phyloP scores from a whole-genome alignment of 768 basidiomycete species.

The Pleurotus pulmonarius region DNA sequence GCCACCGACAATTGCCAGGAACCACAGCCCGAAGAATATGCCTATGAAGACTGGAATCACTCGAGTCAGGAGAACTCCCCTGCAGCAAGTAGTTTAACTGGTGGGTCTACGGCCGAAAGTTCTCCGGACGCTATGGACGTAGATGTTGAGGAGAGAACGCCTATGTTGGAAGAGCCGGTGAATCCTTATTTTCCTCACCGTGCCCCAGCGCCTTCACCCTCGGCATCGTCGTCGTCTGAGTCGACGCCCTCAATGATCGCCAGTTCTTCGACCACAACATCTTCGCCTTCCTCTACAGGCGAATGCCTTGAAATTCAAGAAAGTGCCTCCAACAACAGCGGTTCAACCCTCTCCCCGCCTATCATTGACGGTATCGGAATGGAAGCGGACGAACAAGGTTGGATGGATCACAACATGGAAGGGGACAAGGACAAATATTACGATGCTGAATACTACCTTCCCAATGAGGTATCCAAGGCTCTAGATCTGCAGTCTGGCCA shows the following conservation, averaged over 20 bases:
- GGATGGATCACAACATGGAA: slow-evolving; percentile 1
- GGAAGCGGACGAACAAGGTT: neutral
- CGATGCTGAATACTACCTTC: slow-evolving; percentile 6
- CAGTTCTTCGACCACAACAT: neutral
- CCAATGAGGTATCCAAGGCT: slow-evolving; percentile 4
- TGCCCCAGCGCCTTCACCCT: slow-evolving; percentile 16
- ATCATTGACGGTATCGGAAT: neutral
- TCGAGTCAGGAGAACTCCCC: neutral
- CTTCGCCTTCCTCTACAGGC: neutral
- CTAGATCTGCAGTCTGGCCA: slow-evolving; percentile 6
- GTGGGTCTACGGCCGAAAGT: neutral
- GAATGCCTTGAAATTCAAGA: neutral
- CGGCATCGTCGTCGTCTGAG: slow-evolving; percentile 17
- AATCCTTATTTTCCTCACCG: slow-evolving; percentile 23
- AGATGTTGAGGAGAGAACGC: neutral
- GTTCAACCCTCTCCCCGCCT: neutral
- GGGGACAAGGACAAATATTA: neutral
- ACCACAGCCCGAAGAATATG: slow-evolving; percentile 26
- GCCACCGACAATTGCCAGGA: slow-evolving; percentile 25
- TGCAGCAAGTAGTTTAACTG: neutral
- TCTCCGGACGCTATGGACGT: neutral
- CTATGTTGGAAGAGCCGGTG: neutral
- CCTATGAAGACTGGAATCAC: slow-evolving; percentile 11
- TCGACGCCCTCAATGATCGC: slow-evolving; percentile 8
- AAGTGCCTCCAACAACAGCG: neutral